These are phyloP conservation scores for Desmodesmus armatus DNA, from an alignment of 139 green algal genomes.

Conservation along the genomic window DNA sequence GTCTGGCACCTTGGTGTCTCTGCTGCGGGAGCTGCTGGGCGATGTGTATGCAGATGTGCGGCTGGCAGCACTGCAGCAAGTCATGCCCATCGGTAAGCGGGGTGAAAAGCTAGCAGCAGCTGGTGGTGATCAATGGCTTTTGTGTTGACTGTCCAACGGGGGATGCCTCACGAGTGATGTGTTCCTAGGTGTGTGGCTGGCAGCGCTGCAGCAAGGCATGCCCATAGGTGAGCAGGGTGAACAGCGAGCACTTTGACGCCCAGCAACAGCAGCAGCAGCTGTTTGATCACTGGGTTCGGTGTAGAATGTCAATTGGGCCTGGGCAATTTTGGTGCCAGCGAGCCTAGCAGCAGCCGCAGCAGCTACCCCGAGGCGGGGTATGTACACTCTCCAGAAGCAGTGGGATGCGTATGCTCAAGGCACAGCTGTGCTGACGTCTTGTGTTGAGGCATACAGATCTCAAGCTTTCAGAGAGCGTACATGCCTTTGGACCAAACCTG, in stretches of 20 bases:
- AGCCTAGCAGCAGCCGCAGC: too few species aligned
- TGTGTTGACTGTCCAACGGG: slow-evolving; percentile 20
- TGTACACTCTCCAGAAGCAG: too few species aligned
- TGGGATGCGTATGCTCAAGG: too few species aligned
- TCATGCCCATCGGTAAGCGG: slow-evolving; percentile 30
- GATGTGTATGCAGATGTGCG: slow-evolving; percentile 43
- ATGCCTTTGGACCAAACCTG: too few species aligned
- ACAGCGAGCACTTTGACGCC: neutral
- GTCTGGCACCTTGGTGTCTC: slow-evolving; percentile 10
- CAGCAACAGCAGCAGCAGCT: too few species aligned
- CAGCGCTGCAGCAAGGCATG: slow-evolving; percentile 27
- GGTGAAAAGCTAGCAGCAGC: neutral
- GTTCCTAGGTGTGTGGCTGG: slow-evolving; percentile 31
- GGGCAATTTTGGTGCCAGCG: too few species aligned
- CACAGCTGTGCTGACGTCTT: too few species aligned
- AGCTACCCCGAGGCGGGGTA: too few species aligned
- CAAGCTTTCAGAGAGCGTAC: too few species aligned
- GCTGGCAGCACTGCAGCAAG: slow-evolving; percentile 29
- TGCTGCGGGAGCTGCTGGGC: slow-evolving; percentile 36
- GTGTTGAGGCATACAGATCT: too few species aligned
- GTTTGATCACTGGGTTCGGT: too few species aligned
- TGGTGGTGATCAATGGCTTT: neutral
- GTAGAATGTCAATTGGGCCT: too few species aligned
- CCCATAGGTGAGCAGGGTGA: slow-evolving; percentile 22
- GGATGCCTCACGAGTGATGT: slow-evolving; percentile 17